Evolutionary conservation across 768 basidiomycete species (phyloP).

Genomic region (Cantharellus anzutake): DNA sequence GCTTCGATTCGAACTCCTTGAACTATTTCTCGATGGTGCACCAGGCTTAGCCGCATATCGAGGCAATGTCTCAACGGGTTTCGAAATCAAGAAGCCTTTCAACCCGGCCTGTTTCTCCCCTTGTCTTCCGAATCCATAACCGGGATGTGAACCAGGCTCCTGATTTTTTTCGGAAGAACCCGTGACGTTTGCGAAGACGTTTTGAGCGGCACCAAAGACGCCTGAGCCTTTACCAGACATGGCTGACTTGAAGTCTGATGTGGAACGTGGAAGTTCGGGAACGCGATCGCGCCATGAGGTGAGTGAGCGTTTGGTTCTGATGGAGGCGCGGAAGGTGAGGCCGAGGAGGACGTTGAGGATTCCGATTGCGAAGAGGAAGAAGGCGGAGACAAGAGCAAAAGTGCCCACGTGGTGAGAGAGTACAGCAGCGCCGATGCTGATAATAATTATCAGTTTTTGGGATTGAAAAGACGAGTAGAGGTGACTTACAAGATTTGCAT

Average conservation of each 20-base stretch:
- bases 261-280: background rate
- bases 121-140: conserved; percentile 64
- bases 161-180: background rate
- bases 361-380: conserved; percentile 84
- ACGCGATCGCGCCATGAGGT: conserved; percentile 28
- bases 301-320: conserved; percentile 42
- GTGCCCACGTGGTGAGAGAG: conserved; percentile 51
- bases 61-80: conserved; percentile 42
- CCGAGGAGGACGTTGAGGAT: conserved; percentile 61
- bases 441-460: background rate
- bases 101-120: conserved; percentile 54
- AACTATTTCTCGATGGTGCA: background rate
- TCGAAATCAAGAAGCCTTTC: conserved; percentile 40
- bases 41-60: conserved; percentile 31
- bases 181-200: background rate
- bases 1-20: background rate
- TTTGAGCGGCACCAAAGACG: conserved; percentile 18
- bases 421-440: conserved; percentile 31
- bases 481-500: conserved; percentile 63
- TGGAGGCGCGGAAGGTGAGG: conserved; percentile 46
- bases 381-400: conserved; percentile 79
- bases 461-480: background rate
- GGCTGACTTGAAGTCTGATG: conserved; percentile 23
- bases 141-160: conserved; percentile 16
- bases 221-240: conserved; percentile 10